Percentiles rank a stretch among this genome's conserved stretches.
These are phyloP conservation scores for Penicillium cataractarum DNA, from an alignment of 495 filamentous ascomycete genomes.

Conservation along the genomic window DNA sequence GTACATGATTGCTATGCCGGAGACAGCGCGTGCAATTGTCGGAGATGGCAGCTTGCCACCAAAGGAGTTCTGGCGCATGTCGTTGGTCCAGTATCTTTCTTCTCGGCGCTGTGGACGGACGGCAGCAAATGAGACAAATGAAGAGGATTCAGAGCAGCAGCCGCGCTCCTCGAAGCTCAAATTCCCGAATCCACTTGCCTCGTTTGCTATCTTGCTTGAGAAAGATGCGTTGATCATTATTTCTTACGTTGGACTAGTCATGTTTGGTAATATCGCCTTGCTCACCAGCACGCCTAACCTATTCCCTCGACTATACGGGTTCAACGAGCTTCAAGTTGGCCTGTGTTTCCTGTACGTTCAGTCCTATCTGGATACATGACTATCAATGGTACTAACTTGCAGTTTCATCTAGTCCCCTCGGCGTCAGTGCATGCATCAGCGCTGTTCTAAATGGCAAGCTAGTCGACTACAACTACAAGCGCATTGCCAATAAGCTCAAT, in stretches of 20 bases:
- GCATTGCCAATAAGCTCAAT: constrained; percentile 49
- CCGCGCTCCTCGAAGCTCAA: constrained; percentile 47
- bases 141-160: neutral
- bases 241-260: constrained; percentile 57
- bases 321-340: constrained; percentile 66
- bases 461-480: constrained; percentile 59
- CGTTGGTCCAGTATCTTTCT: neutral
- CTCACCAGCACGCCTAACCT: constrained; percentile 58
- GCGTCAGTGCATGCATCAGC: constrained; percentile 47
- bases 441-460: constrained; percentile 59
- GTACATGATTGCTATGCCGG: constrained; percentile 60
- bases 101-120: neutral
- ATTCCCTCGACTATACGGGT: constrained; percentile 65
- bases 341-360: constrained; percentile 50
- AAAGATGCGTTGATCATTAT: constrained; percentile 66
- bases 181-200: constrained; percentile 68
- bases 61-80: constrained; percentile 6
- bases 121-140: neutral
- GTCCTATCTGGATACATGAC: neutral
- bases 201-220: constrained; percentile 62
- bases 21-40: constrained; percentile 71
- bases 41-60: constrained; percentile 58
- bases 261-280: constrained; percentile 52
- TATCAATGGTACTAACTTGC: neutral
- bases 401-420: constrained; percentile 30